Percentiles rank a stretch among this genome's conserved stretches.
phyloP scores from a whole-genome alignment of 192 early-diverging fungal species.

The Coemansia sp. region DNA sequence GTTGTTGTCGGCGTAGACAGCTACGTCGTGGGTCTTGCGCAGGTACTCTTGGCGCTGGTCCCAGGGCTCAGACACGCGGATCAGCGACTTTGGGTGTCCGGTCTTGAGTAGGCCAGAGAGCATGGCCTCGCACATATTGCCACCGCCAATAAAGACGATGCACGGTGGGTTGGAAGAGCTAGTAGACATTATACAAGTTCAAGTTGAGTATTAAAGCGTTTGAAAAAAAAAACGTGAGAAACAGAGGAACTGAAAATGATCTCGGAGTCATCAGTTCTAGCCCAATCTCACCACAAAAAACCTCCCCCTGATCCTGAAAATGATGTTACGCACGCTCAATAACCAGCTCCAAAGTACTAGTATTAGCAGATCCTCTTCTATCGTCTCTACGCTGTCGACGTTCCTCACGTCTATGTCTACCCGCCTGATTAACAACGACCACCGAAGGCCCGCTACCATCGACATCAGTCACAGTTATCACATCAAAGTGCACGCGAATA shows the following conservation, averaged over 20 bases:
- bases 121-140: slow-evolving; percentile 95
- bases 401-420: background rate
- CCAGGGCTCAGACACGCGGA: slow-evolving; percentile 82
- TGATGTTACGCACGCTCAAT: slow-evolving; percentile 2
- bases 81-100: slow-evolving; percentile 64
- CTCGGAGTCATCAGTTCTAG: background rate
- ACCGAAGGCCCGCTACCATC: background rate
- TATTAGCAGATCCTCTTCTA: background rate
- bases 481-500: slow-evolving; percentile 16
- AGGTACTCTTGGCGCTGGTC: slow-evolving; percentile 64
- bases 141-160: slow-evolving; percentile 83
- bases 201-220: background rate
- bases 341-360: background rate
- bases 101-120: slow-evolving; percentile 80
- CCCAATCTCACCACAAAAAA: background rate
- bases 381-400: background rate
- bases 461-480: background rate
- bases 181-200: slow-evolving; percentile 1
- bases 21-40: slow-evolving; percentile 61
- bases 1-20: slow-evolving; percentile 63
- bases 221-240: too few species aligned
- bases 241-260: background rate
- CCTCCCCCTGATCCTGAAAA: slow-evolving; percentile 3
- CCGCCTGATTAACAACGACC: background rate
- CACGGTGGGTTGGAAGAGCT: slow-evolving; percentile 10